These are phyloP conservation scores for Gossypium schwendimanii DNA, from an alignment of 441 rosid genomes.

Conservation along the genomic window DNA sequence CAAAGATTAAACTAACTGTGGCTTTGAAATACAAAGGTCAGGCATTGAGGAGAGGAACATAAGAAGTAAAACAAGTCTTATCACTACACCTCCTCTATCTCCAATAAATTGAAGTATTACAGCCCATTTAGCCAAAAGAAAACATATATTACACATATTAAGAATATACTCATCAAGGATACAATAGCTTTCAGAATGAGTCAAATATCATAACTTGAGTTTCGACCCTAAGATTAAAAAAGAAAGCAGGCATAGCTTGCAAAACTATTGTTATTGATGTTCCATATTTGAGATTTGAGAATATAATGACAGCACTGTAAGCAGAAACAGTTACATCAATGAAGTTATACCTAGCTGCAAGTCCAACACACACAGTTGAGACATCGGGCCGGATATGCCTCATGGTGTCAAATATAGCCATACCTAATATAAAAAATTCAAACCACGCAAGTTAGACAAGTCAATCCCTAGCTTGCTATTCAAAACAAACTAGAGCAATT, in stretches of 20 bases:
- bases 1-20: background rate
- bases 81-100: background rate
- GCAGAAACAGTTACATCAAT: background rate
- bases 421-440: conserved; percentile 35
- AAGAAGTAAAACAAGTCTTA: background rate
- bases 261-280: background rate
- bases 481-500: background rate
- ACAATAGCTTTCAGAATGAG: background rate
- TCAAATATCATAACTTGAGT: background rate
- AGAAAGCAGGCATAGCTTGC: background rate
- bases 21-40: background rate
- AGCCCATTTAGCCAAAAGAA: background rate
- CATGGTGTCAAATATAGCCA: conserved; percentile 95
- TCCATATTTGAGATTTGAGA: background rate
- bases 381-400: conserved; percentile 93
- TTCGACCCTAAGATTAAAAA: background rate
- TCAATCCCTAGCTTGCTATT: background rate
- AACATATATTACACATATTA: background rate
- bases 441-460: conserved; percentile 11
- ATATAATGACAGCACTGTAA: background rate
- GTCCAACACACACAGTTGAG: conserved; percentile 92
- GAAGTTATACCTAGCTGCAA: conserved; percentile 78
- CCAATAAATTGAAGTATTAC: background rate
- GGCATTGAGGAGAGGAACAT: background rate
- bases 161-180: background rate